Base-by-base conservation (phyloP, 228 moss, liverwort and hornwort genomes). In the Sphagnum fallax region DNA sequence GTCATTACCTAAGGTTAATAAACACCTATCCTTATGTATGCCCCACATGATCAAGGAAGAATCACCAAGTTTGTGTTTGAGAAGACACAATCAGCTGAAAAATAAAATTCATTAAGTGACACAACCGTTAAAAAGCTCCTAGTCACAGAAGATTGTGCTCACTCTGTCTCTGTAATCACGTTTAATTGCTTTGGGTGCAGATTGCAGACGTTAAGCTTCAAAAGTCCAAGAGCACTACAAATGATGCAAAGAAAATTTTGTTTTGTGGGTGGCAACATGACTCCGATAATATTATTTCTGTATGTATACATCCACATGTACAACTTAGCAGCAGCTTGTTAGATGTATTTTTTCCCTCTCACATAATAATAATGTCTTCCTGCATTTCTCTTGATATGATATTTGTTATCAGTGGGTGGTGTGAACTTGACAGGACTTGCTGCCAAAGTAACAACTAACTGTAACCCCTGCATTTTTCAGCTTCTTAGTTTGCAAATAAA, bases 211-310 rank as follows among this genome's bases (percentile, higher is more conserved):
- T 75, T 16, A 57, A 66, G 11, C 63, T 81, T 58, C 87, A 71
- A 7, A 79, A 48, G 67, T 68, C 72, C 57, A 71, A 74, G 2
- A 75, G 69, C 50, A 65, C 61, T 61, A 69, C 61, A 18, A 91
- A 91, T 68, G 49, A 73, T n/a, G 78, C 74, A 69, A 89, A 89
- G 78, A 91, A 89, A 73, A 78, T 94, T 74, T 69, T 91, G 18
- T 83, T 94, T 53, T 94, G 91, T 50, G 91, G 94, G 48, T 94
- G 91, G 91, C 86, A 84, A 51, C 81, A 78, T 11, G 86, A 76
- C 62, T 89, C 89, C 74, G 89, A 83, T 67, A 80, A 84, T 49
- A 81, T 91, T 79, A 70, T 91, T 72, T 52, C 64, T 8, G 75
- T 58, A 70, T 16, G 70, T 49, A 8, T 5, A 6, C 10, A 12